Percentiles rank a stretch among this genome's conserved stretches.
Evolutionary conservation across 2,329 filamentous ascomycete genomes (phyloP).

Genomic region (Venturia aucupariae): DNA sequence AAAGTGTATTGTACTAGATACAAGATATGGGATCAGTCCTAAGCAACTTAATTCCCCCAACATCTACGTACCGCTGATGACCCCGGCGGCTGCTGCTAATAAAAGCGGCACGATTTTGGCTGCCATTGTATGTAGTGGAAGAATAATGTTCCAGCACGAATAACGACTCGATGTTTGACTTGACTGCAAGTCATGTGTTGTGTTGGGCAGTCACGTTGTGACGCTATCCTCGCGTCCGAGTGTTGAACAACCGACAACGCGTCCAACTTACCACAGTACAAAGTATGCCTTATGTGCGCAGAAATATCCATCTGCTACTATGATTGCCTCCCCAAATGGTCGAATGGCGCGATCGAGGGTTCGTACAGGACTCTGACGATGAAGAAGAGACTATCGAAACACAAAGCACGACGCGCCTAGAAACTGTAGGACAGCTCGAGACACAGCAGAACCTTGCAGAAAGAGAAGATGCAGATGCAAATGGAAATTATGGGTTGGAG

Average conservation of each 20-base stretch:
- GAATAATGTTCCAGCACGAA: background rate
- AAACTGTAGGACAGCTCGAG: background rate
- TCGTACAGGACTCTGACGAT: constrained; percentile 43
- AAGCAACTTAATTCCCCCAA: background rate
- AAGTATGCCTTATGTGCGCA: background rate
- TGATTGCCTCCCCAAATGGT: constrained; percentile 33
- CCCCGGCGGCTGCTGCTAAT: background rate
- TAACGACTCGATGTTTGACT: background rate
- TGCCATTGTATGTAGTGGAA: background rate
- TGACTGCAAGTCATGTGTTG: background rate
- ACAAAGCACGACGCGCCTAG: constrained; percentile 17
- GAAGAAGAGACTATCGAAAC: constrained; percentile 12
- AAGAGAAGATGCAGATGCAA: background rate
- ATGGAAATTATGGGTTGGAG: background rate
- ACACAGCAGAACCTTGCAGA: background rate
- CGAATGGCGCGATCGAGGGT: constrained; percentile 40
- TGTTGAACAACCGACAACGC: background rate
- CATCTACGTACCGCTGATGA: background rate
- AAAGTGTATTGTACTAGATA: constrained; percentile 4
- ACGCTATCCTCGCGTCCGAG: background rate
- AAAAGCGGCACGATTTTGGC: background rate
- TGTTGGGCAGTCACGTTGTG: background rate
- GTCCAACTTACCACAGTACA: background rate
- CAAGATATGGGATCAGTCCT: background rate
- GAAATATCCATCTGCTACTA: constrained; percentile 12